Evolutionary conservation across 2,329 filamentous ascomycete species (phyloP).

Genomic region (Diaporthe eres): DNA sequence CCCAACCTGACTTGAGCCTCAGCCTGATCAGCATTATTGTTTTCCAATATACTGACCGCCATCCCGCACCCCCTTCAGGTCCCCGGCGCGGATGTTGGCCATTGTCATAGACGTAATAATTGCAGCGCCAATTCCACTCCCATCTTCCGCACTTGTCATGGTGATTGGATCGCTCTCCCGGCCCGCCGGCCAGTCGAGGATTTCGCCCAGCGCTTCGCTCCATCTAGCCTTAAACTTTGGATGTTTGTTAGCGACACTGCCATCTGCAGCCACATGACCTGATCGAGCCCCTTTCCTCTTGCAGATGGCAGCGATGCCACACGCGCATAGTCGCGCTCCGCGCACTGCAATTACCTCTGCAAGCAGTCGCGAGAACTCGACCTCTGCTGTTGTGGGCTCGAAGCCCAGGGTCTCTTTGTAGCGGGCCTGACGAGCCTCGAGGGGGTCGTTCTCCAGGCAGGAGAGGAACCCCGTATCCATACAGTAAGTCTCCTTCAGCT

Average conservation of each 20-base stretch:
- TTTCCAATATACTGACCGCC: conserved; percentile 33
- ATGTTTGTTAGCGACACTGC: conserved; percentile 85
- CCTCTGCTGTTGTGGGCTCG: conserved; percentile 71
- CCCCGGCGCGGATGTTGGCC: conserved; percentile 38
- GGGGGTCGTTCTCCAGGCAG: conserved; percentile 79
- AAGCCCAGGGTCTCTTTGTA: conserved; percentile 74
- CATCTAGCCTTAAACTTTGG: conserved; percentile 82
- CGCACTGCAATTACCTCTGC: conserved; percentile 82
- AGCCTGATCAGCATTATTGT: not conserved
- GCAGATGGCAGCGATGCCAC: conserved; percentile 82
- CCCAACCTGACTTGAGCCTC: not conserved
- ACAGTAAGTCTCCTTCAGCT: conserved; percentile 77
- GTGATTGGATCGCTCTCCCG: conserved; percentile 77
- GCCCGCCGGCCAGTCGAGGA: conserved; percentile 77
- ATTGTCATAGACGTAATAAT: conserved; percentile 71
- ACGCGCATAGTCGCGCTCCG: conserved; percentile 79
- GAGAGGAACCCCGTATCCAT: conserved; percentile 81
- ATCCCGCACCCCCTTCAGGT: conserved; percentile 29
- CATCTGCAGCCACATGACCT: conserved; percentile 82
- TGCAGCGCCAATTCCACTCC: conserved; percentile 81
- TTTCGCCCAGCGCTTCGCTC: conserved; percentile 78
- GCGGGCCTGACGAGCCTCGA: conserved; percentile 76
- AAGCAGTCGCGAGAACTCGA: conserved; percentile 78
- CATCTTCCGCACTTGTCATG: conserved; percentile 79
- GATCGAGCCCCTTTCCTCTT: conserved; percentile 79